Evolutionary conservation across 441 rosid genomes (phyloP), one percentile per base, ranked within the genome.

Genomic region (Metrosideros polymorpha): DNA sequence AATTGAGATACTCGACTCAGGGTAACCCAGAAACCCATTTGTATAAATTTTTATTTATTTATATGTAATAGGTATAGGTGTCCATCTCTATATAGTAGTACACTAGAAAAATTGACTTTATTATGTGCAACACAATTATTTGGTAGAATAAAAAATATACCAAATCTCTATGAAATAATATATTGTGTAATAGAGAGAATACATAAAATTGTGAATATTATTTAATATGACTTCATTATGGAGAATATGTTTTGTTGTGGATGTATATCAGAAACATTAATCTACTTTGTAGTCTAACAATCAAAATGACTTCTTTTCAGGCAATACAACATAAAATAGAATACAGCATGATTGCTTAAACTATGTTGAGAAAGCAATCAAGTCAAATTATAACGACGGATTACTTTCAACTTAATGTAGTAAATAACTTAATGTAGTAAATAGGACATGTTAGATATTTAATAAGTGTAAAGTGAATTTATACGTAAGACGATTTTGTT

Each of bases 1-100:
- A 35, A 71, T 0, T 3, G 0, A 35, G 47, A 22, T 3, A 59
- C 5, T 18, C 0, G 10, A 59, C 14, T 59, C 0, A 15, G n/a
- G 1, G 22, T 15, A 29, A 29, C 19, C 22, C 1, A 2, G 0
- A 29, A 59, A 59, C 39, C 39, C 71, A 29, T 59, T 59, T 29
- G 71, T 29, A 30, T 7, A 57, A 57, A 57, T 57, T n/a, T n/a
- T n/a, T n/a, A n/a, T n/a, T n/a, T n/a, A n/a, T n/a, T n/a, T n/a
- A n/a, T n/a, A n/a, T n/a, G n/a, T n/a, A n/a, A n/a, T n/a, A n/a
- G n/a, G n/a, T n/a, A n/a, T n/a, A n/a, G n/a, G n/a, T n/a, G n/a
- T n/a, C n/a, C n/a, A n/a, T n/a, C n/a, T n/a, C n/a, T n/a, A n/a
- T n/a, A n/a, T n/a, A n/a, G 24, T 39, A 22, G 79, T 22, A 6